A percentile compares a stretch with the other conserved stretches of the same genome.
Conservation (phyloP, 2,329 filamentous ascomycete species). For the Fusarium cyanostomum region DNA sequence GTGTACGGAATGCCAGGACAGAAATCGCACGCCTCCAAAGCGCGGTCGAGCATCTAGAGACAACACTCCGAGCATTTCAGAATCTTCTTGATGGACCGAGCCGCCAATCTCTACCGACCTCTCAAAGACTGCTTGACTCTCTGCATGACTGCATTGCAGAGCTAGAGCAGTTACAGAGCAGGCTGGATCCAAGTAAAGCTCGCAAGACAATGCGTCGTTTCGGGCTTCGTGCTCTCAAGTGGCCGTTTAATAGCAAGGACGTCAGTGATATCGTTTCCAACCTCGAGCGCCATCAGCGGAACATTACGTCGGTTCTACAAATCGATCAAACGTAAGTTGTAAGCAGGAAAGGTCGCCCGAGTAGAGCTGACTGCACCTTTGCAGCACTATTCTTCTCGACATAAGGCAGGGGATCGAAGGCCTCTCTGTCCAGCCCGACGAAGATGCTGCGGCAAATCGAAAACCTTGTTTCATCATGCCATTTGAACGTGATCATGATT, state of each 20-base stretch:
- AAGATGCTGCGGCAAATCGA: neutral
- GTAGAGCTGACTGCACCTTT: neutral
- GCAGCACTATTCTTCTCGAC: slow-evolving; percentile 5
- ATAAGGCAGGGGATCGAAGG: slow-evolving; percentile 1
- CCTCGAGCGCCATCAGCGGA: slow-evolving; percentile 1
- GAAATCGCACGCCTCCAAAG: slow-evolving; percentile 8
- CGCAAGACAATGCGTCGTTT: slow-evolving; percentile 3
- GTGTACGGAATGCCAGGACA: slow-evolving; percentile 2
- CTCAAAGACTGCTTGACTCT: slow-evolving; percentile 7
- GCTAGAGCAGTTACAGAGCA: slow-evolving; percentile 2
- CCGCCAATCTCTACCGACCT: slow-evolving; percentile 2
- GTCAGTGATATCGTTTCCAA: slow-evolving; percentile 6
- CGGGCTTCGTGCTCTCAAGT: slow-evolving; percentile 13
- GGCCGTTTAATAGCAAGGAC: slow-evolving; percentile 23
- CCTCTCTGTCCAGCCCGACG: neutral
- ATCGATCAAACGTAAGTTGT: slow-evolving; percentile 10
- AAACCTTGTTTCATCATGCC: slow-evolving; percentile 30
- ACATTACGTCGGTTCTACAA: neutral
- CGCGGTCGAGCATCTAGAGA: neutral
- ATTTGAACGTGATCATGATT: slow-evolving; percentile 46
- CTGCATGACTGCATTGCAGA: neutral
- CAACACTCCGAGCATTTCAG: slow-evolving; percentile 1
- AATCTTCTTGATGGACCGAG: neutral
- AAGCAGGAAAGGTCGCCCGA: neutral
- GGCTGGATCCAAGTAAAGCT: slow-evolving; percentile 3